Base-by-base conservation (phyloP, 2,329 filamentous ascomycete genomes). In the Scedosporium minutisporum region DNA sequence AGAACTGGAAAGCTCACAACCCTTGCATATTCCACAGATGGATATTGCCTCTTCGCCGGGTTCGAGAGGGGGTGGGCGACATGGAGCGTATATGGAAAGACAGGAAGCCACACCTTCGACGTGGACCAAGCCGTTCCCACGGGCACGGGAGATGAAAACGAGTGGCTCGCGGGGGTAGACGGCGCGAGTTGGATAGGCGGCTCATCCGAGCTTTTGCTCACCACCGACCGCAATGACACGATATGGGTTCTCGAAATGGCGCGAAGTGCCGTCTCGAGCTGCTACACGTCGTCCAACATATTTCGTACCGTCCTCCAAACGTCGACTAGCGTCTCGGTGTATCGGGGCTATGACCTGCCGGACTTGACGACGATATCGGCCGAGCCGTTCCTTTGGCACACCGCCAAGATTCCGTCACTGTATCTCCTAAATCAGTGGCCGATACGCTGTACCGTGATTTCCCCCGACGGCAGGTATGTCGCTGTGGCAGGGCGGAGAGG, bases 61-160 rank as follows among this genome's bases (percentile, higher is more conserved):
- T 97, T 93, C 70, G 88, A 95, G 69, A 87, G 88, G 64, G 96
- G 95, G 0, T 99, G 95, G 95, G 89, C 90, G 4, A 93, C 87
- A 57, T 99, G 93, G 93, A 97, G 93, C 72, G 95, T 97, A 44
- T 99, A 96, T 74, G 95, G 95, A 41, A 97, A 96, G 73, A 83
- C 88, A 2, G 88, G 92, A 14, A 92, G 89, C 62, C 91, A 86
- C 68, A 96, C 91, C 71, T 97, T 97, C 72, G 81, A 82, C 6
- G 81, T 84, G 12, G 90, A 96, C 68, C 78, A 80, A 27, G 75
- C 77, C 2, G 78, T 91, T 44, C 85, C 87, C 2, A 76, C 82
- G 58, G 76, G 77, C 6, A 76, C 82, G 58, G 76, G 77, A 6
- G 93, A 95, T 69, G 83, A 82, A 29, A 93, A 99, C 71, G 82